These are phyloP conservation scores for Tillandsia leiboldiana DNA, from an alignment of 176 grass and related monocot species.

Conservation along the genomic window DNA sequence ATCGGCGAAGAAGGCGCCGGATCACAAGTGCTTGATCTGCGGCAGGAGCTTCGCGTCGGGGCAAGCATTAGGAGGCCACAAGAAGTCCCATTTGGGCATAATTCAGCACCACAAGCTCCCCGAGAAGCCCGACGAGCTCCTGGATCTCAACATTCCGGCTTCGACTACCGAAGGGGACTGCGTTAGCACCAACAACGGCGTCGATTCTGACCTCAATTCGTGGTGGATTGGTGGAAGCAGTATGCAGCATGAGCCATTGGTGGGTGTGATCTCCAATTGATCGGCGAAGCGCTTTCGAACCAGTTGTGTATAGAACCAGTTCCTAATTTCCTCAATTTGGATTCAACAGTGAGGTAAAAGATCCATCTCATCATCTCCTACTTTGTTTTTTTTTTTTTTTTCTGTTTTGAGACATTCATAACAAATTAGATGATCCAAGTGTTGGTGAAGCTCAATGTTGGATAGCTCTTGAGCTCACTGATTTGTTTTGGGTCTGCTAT, in stretches of 20 bases:
- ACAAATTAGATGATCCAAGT: not conserved
- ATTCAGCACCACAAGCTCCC: not conserved
- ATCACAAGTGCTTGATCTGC: constrained; percentile 25
- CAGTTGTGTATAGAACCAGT: not conserved
- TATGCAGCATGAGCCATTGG: not conserved
- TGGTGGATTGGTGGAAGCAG: not conserved
- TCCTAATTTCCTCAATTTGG: not conserved
- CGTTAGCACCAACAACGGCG: not conserved
- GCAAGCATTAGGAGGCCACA: constrained; percentile 33
- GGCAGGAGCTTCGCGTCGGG: constrained; percentile 22
- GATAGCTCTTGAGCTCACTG: not conserved
- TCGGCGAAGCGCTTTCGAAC: not conserved
- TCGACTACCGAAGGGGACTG: not conserved
- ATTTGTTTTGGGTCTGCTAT: not conserved
- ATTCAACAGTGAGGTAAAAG: not conserved
- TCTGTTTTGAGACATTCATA: not conserved
- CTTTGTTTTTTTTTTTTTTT: not conserved
- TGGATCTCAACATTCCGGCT: constrained; percentile 1
- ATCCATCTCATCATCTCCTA: too few relatives aligned
- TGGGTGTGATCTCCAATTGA: not conserved
- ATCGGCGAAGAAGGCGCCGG: constrained; percentile 13
- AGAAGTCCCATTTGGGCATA: constrained; percentile 20
- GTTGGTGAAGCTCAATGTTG: not conserved
- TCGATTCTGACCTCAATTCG: not conserved
- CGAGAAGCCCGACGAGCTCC: not conserved